Base-by-base conservation (phyloP, 768 basidiomycete species). In the Calocybe indica region DNA sequence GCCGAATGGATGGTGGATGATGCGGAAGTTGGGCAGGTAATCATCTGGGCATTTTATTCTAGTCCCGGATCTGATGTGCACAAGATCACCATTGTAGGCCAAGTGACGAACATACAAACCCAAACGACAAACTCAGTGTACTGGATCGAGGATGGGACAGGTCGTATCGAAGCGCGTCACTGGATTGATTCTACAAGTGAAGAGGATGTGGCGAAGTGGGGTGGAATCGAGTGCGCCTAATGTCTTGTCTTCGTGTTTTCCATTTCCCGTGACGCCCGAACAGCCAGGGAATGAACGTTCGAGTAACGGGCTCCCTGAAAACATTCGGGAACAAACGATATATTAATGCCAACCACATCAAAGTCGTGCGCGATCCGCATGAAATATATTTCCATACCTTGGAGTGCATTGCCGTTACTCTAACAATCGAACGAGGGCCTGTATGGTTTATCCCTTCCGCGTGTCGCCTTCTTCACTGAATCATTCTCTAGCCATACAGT, bases 1-100 rank as follows among this genome's bases (percentile, higher is more conserved):
- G 85, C 89, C 2, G 91, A 94, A 49, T 96, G 92, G 82, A 73
- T 74, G 50, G 72, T 98, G 32, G 92, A 92, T 49, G 86, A 82
- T 29, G 66, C 74, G 4, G 88, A 93, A 52, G 72, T 93, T 49
- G 87, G 87, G 41, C 89, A 91, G 64, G 94, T 90, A 53, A 8
- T 53, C 59, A 28, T 41, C 6, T 10, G 53, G 3, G 36, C n/a
- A 9, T 7, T 40, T 5, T 31, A 28, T 9, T 28, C 5, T 30
- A 6, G 22, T 22, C 22, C 22, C 22, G 22, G 4, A 22, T 22
- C 22, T 22, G 22, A 22, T 22, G 22, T 22, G 22, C 22, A 4
- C 1, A 52, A 92, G 89, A 68, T 92, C 31, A 81, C 85, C 0
- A 55, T 90, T 37, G 83, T 92, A 3, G 91, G 79, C 2, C 79